A percentile compares a stretch with the other conserved stretches of the same genome.
These are phyloP conservation scores for Suhomyces chickasaworum DNA, from an alignment of 1,139 yeast species.

Conservation along the genomic window DNA sequence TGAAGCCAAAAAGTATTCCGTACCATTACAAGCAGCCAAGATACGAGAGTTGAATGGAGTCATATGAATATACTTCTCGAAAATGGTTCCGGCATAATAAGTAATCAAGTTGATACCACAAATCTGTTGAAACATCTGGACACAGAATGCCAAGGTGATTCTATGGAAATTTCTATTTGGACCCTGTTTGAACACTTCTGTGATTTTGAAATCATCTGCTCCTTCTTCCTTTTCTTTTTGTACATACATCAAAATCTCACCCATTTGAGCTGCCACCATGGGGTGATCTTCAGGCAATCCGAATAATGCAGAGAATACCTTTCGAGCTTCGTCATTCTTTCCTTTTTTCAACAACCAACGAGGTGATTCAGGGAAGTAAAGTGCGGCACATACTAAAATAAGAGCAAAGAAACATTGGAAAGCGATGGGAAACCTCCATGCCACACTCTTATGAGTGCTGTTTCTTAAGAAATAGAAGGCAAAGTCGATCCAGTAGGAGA, in stretches of 20 bases:
- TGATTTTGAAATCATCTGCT: slow-evolving; percentile 26
- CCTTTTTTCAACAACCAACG: slow-evolving; percentile 32
- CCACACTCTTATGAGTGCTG: slow-evolving; percentile 12
- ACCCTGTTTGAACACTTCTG: slow-evolving; percentile 38
- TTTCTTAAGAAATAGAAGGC: slow-evolving; percentile 40
- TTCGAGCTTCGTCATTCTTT: slow-evolving; percentile 50
- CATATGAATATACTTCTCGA: slow-evolving; percentile 49
- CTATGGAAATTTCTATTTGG: slow-evolving; percentile 51
- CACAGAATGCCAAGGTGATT: slow-evolving; percentile 48
- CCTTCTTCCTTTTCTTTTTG: slow-evolving; percentile 29
- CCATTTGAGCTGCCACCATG: slow-evolving; percentile 31
- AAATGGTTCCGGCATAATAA: slow-evolving; percentile 74
- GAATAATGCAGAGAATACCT: slow-evolving; percentile 47
- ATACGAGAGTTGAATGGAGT: slow-evolving; percentile 57
- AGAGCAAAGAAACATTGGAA: slow-evolving; percentile 44
- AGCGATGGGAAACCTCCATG: slow-evolving; percentile 53
- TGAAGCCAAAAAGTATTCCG: slow-evolving; percentile 78
- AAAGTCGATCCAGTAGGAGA: slow-evolving; percentile 43
- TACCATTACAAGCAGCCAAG: slow-evolving; percentile 87
- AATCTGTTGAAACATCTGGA: slow-evolving; percentile 82
- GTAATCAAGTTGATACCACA: slow-evolving; percentile 92
- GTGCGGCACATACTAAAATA: slow-evolving; percentile 17
- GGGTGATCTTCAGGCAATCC: slow-evolving; percentile 33
- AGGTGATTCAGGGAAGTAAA: slow-evolving; percentile 26
- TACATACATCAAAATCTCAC: slow-evolving; percentile 34